phyloP scores from a whole-genome alignment of 495 filamentous ascomycete genomes.

The Trichodelitschia bisporula region DNA sequence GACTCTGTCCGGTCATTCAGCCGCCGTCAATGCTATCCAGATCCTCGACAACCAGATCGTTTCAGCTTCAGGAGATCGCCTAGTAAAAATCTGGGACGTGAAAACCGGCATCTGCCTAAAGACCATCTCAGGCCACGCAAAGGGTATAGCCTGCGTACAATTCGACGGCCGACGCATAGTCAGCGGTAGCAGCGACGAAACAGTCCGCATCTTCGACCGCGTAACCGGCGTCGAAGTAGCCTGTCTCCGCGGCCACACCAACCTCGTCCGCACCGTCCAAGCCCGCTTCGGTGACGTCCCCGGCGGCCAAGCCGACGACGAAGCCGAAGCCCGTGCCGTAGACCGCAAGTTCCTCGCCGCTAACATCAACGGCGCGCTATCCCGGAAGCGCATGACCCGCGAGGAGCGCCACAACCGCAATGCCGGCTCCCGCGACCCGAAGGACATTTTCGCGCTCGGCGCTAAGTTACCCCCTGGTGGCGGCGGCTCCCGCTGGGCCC shows the following conservation, averaged over 20 bases:
- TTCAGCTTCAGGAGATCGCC: constrained; percentile 78
- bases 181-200: constrained; percentile 83
- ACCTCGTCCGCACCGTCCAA: constrained; percentile 83
- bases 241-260: constrained; percentile 51
- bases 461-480: constrained; percentile 73
- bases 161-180: constrained; percentile 94
- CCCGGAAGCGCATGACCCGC: constrained; percentile 4
- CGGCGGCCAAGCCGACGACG: constrained; percentile 45
- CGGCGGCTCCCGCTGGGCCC: constrained; percentile 59
- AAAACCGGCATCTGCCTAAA: constrained; percentile 46
- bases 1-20: constrained; percentile 54
- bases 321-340: constrained; percentile 42
- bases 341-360: constrained; percentile 51
- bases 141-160: constrained; percentile 94
- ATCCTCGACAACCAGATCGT: constrained; percentile 70
- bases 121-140: constrained; percentile 66
- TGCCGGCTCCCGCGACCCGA: constrained; percentile 48
- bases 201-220: constrained; percentile 81
- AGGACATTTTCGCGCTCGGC: constrained; percentile 52
- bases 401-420: constrained; percentile 33
- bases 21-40: constrained; percentile 91
- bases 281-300: constrained; percentile 79
- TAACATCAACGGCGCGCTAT: neutral
- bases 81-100: constrained; percentile 86
- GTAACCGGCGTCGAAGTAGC: constrained; percentile 67